These are phyloP conservation scores for Massariosphaeria phaeospora DNA, from an alignment of 495 filamentous ascomycete genomes.

Conservation along the genomic window DNA sequence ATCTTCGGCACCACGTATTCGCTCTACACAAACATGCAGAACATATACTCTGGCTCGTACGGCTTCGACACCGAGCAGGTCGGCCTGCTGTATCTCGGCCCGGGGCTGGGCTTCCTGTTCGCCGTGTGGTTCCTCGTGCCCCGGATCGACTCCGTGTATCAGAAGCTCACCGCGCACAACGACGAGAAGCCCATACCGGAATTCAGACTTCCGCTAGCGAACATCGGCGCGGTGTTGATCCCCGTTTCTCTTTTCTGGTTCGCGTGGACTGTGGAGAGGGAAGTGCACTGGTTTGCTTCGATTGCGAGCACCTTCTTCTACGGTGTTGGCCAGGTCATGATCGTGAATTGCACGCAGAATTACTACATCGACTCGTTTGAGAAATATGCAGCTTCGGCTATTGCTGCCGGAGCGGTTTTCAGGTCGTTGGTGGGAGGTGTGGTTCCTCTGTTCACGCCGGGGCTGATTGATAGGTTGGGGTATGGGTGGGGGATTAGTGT, in stretches of 20 bases:
- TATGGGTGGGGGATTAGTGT: slow-evolving; percentile 30
- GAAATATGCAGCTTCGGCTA: slow-evolving; percentile 37
- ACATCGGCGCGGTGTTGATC: slow-evolving; percentile 33
- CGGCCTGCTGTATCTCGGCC: slow-evolving; percentile 41
- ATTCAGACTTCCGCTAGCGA: slow-evolving; percentile 38
- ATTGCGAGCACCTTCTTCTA: slow-evolving; percentile 39
- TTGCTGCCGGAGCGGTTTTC: slow-evolving; percentile 37
- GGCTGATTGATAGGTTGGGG: slow-evolving; percentile 19
- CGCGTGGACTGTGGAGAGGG: slow-evolving; percentile 40
- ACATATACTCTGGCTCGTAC: slow-evolving; percentile 40
- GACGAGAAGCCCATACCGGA: slow-evolving; percentile 32
- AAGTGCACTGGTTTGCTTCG: slow-evolving; percentile 41
- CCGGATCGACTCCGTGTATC: slow-evolving; percentile 35
- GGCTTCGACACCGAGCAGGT: slow-evolving; percentile 37
- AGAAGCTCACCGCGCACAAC: slow-evolving; percentile 16
- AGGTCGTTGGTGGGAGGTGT: slow-evolving; percentile 27
- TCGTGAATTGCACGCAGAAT: slow-evolving; percentile 35
- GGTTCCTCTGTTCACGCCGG: slow-evolving; percentile 25
- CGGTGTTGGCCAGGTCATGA: slow-evolving; percentile 28
- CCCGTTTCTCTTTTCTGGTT: slow-evolving; percentile 40
- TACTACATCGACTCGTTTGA: slow-evolving; percentile 43
- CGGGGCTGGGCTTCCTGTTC: slow-evolving; percentile 37
- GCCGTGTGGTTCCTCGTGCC: slow-evolving; percentile 34
- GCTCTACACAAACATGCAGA: slow-evolving; percentile 43
- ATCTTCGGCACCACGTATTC: slow-evolving; percentile 43